A percentile compares a stretch with the other conserved stretches of the same genome.
Conservation (phyloP, 2,329 filamentous ascomycete species). For the Capronia coronata region DNA sequence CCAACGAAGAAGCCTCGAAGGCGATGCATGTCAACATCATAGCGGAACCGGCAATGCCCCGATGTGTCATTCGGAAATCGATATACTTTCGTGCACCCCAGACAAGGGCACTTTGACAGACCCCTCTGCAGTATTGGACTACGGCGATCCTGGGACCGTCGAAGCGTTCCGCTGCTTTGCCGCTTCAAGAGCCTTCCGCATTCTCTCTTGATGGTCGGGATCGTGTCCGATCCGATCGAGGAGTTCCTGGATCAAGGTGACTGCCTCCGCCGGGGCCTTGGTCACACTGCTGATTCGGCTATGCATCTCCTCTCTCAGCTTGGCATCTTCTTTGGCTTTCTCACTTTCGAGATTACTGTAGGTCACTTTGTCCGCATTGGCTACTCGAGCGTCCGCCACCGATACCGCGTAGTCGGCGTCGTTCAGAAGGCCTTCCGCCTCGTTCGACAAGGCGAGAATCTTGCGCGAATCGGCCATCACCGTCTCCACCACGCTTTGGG, state of each 20-base stretch:
- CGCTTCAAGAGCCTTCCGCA: conserved; percentile 47
- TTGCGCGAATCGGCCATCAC: conserved; percentile 41
- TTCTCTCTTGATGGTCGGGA: conserved; percentile 42
- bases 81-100: not conserved
- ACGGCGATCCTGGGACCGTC: not conserved
- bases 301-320: conserved; percentile 39
- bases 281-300: conserved; percentile 40
- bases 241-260: conserved; percentile 36
- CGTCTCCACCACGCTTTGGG: conserved; percentile 36
- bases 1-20: too few species aligned
- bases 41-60: not conserved
- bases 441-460: conserved; percentile 43
- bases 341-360: conserved; percentile 41
- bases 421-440: conserved; percentile 46
- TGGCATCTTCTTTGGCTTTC: conserved; percentile 45
- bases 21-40: not conserved
- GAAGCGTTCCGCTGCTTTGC: conserved; percentile 48
- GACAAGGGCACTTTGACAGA: not conserved
- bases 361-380: conserved; percentile 39
- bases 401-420: conserved; percentile 48
- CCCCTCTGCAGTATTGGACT: too few species aligned
- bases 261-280: conserved; percentile 36
- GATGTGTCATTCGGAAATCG: not conserved
- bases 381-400: conserved; percentile 47
- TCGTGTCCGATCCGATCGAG: conserved; percentile 35